Percentiles rank a stretch among this genome's conserved stretches.
Evolutionary conservation across 768 basidiomycete genomes (phyloP).

Genomic region (Lanmaoa rubissima): DNA sequence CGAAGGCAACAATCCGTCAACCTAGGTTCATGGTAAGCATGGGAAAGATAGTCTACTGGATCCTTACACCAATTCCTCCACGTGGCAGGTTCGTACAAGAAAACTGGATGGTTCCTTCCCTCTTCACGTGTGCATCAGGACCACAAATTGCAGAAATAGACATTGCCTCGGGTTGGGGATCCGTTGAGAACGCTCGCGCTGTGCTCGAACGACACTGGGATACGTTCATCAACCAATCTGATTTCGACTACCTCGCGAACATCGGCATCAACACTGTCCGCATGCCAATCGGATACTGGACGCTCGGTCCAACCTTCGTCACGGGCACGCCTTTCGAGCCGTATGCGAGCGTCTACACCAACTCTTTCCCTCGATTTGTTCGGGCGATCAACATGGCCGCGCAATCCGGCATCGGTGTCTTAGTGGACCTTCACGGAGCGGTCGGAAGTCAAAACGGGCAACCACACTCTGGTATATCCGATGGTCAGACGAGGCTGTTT

Average conservation of each 20-base stretch:
- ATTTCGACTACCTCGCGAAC: slow-evolving; percentile 60
- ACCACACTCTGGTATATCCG: slow-evolving; percentile 35
- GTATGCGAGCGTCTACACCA: slow-evolving; percentile 41
- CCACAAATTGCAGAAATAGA: slow-evolving; percentile 56
- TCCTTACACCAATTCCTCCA: not conserved
- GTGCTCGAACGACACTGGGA: slow-evolving; percentile 76
- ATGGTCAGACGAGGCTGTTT: slow-evolving; percentile 40
- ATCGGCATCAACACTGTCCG: slow-evolving; percentile 62
- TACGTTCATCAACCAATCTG: slow-evolving; percentile 60
- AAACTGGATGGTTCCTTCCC: slow-evolving; percentile 69
- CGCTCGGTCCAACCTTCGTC: slow-evolving; percentile 27
- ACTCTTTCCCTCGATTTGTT: slow-evolving; percentile 38
- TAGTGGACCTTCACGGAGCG: slow-evolving; percentile 55
- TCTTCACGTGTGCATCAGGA: slow-evolving; percentile 58
- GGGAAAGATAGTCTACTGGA: no score
- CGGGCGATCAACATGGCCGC: slow-evolving; percentile 44
- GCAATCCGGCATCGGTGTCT: slow-evolving; percentile 43
- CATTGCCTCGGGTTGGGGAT: slow-evolving; percentile 55
- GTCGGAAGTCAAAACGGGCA: slow-evolving; percentile 48
- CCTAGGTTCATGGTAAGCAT: slow-evolving; percentile 19
- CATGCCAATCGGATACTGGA: slow-evolving; percentile 61
- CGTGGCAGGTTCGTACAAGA: slow-evolving; percentile 64
- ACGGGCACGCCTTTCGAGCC: slow-evolving; percentile 39
- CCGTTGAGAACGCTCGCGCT: slow-evolving; percentile 38
- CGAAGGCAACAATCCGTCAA: slow-evolving; percentile 20